Conservation (phyloP, 2,329 filamentous ascomycete genomes). For the Phaeoacremonium minimum region DNA sequence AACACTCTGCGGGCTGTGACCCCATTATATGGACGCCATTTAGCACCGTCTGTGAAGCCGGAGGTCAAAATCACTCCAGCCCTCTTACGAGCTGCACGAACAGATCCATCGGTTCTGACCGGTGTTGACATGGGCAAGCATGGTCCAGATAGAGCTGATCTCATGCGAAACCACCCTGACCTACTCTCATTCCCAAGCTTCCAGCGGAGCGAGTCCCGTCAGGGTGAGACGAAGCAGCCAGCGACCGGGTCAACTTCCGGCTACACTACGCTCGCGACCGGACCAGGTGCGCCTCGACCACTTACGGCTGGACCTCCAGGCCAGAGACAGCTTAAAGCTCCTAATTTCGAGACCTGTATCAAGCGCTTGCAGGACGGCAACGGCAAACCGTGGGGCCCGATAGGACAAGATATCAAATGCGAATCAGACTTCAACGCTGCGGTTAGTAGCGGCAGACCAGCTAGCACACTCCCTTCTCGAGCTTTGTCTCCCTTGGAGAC, state of each 20-base stretch:
- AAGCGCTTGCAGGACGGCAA: no score
- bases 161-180: background rate
- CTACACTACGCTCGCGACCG: conserved; percentile 18
- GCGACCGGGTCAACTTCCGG: no score
- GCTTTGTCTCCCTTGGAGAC: conserved; percentile 9
- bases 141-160: background rate
- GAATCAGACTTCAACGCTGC: background rate
- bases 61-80: no score
- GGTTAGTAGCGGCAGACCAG: conserved; percentile 4
- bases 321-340: conserved; percentile 43
- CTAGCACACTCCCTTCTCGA: conserved; percentile 11
- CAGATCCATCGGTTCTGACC: conserved; percentile 8
- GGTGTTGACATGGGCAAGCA: conserved; percentile 7
- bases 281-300: conserved; percentile 40
- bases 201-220: no score
- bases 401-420: background rate
- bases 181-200: no score
- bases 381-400: no score
- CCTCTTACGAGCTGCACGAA: no score
- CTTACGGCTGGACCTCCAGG: conserved; percentile 52
- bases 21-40: no score
- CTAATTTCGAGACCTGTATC: conserved; percentile 36
- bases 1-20: background rate
- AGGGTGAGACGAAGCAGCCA: no score
- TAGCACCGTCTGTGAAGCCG: no score